Conservation (phyloP, 2,329 filamentous ascomycete species). For the Fusarium sp. region DNA sequence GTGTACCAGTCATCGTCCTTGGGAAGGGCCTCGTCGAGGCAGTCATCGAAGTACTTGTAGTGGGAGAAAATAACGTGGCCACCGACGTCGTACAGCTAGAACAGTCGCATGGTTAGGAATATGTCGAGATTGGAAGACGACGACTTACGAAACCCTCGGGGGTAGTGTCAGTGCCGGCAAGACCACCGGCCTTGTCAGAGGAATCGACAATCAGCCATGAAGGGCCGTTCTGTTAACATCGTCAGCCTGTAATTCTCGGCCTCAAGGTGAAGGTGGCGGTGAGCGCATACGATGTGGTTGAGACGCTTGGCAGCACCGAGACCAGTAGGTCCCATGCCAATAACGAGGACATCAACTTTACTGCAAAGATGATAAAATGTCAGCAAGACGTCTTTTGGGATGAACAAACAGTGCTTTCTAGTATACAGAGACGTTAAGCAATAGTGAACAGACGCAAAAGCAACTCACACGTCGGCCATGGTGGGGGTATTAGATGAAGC, state of each 20-base stretch:
- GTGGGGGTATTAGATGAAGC: constrained; percentile 44
- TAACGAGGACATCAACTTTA: constrained; percentile 95
- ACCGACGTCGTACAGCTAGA: constrained; percentile 95
- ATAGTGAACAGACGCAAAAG: constrained; percentile 15
- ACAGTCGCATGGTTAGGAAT: constrained; percentile 24
- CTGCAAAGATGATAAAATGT: constrained; percentile 55
- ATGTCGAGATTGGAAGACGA: constrained; percentile 10
- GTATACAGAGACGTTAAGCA: constrained; percentile 1
- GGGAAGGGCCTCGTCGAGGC: constrained; percentile 94
- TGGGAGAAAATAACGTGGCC: constrained; percentile 99
- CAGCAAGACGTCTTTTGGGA: constrained; percentile 16
- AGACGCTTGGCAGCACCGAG: constrained; percentile 97
- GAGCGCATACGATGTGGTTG: constrained; percentile 84
- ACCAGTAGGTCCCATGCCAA: constrained; percentile 96
- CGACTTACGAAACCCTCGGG: constrained; percentile 94
- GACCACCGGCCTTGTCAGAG: constrained; percentile 90
- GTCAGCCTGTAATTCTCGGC: constrained; percentile 38
- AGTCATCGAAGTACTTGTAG: constrained; percentile 99
- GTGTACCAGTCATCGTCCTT: constrained; percentile 95
- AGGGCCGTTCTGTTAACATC: constrained; percentile 74
- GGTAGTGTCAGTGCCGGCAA: constrained; percentile 94
- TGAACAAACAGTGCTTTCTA: not conserved
- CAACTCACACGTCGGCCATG: constrained; percentile 54
- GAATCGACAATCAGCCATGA: constrained; percentile 98
- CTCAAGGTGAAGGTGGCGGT: constrained; percentile 45